phyloP scores from a whole-genome alignment of 139 green algal genomes.

The Ulvella scutata region DNA sequence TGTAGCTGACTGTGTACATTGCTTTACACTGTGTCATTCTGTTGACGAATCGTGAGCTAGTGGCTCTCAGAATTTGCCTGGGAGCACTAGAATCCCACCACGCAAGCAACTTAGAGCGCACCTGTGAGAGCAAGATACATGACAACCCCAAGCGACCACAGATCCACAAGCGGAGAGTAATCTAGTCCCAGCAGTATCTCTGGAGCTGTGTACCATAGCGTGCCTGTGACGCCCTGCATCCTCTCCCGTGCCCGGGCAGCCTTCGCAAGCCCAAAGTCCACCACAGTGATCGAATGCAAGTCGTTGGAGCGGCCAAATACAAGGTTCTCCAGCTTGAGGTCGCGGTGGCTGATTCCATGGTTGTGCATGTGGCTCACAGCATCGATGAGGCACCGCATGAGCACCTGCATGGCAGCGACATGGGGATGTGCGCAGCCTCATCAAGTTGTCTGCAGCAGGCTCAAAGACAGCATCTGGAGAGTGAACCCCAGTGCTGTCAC shows the following conservation, averaged over 20 bases:
- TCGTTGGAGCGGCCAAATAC: constrained; percentile 10
- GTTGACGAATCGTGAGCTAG: too few relatives aligned
- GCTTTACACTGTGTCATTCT: too few relatives aligned
- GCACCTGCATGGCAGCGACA: background rate
- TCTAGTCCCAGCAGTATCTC: constrained; percentile 11
- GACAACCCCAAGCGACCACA: constrained; percentile 17
- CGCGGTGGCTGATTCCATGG: constrained; percentile 13
- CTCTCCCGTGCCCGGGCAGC: constrained; percentile 9
- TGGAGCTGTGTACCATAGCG: constrained; percentile 11
- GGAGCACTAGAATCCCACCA: too few relatives aligned
- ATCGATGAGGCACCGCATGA: constrained; percentile 14
- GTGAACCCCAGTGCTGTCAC: too few relatives aligned
- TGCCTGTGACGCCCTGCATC: constrained; percentile 11
- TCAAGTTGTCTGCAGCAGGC: too few relatives aligned
- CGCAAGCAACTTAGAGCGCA: background rate
- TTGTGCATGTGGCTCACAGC: constrained; percentile 16
- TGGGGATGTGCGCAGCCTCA: too few relatives aligned
- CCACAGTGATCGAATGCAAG: constrained; percentile 10
- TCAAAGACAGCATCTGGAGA: too few relatives aligned
- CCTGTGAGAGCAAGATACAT: constrained; percentile 10
- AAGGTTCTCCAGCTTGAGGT: constrained; percentile 28
- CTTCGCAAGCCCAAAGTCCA: constrained; percentile 28
- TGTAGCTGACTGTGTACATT: too few relatives aligned
- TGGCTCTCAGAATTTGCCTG: too few relatives aligned
- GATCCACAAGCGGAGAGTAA: constrained; percentile 16